phyloP scores from a whole-genome alignment of 192 early-diverging fungal genomes.

The Coemansia sp. region DNA sequence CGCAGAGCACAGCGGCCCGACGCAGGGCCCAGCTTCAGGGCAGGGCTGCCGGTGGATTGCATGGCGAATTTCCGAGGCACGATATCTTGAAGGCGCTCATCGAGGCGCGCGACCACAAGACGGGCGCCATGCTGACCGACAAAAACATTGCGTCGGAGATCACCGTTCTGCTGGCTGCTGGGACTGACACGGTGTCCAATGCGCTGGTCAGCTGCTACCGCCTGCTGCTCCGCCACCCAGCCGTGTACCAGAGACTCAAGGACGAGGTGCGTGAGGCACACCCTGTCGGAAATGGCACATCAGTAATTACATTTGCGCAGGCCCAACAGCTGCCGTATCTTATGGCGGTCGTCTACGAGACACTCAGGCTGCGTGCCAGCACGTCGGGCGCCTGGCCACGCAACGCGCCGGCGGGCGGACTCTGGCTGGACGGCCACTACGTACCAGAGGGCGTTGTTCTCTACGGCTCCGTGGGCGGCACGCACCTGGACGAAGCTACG shows the following conservation, averaged over 20 bases:
- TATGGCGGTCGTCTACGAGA: slow-evolving; percentile 24
- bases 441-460: slow-evolving; percentile 18
- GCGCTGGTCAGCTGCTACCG: slow-evolving; percentile 8
- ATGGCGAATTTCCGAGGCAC: no score
- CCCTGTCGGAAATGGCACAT: background rate
- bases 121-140: slow-evolving; percentile 16
- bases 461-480: slow-evolving; percentile 15
- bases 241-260: background rate
- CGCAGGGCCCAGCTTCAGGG: slow-evolving; percentile 4
- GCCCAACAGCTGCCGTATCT: slow-evolving; percentile 19
- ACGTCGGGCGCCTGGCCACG: slow-evolving; percentile 18
- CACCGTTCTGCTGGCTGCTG: slow-evolving; percentile 24
- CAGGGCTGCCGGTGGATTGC: no score
- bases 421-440: slow-evolving; percentile 5
- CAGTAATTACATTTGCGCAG: no score
- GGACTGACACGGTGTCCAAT: slow-evolving; percentile 22
- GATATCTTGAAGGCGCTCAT: slow-evolving; percentile 25
- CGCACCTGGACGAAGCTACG: slow-evolving; percentile 15
- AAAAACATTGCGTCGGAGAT: slow-evolving; percentile 15
- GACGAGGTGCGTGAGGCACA: slow-evolving; percentile 2
- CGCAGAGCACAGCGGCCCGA: background rate
- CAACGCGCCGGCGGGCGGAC: slow-evolving; percentile 7
- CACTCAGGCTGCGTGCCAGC: slow-evolving; percentile 16
- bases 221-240: slow-evolving; percentile 17
- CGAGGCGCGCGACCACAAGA: slow-evolving; percentile 14